phyloP scores from a whole-genome alignment of 257 asterid genomes.

The Solanum habrochaites region DNA sequence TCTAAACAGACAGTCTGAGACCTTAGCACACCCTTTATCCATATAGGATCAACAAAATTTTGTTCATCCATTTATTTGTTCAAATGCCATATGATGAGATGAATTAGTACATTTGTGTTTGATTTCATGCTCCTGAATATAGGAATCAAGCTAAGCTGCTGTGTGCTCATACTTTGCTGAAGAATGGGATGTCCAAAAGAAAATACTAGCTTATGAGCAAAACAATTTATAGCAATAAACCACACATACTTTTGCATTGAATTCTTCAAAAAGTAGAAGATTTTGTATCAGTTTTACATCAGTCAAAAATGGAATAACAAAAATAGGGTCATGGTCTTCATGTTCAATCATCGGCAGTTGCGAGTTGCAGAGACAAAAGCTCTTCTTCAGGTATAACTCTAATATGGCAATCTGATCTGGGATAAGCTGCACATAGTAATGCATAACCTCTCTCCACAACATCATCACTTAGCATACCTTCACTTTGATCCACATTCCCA shows the following conservation, averaged over 20 bases:
- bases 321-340: neutral
- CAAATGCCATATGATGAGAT: neutral
- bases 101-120: neutral
- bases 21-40: neutral
- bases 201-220: neutral
- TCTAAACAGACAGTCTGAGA: neutral
- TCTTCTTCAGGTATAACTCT: slow-evolving; percentile 83
- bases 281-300: neutral
- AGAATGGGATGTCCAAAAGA: neutral
- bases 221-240: neutral
- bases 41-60: neutral
- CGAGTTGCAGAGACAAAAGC: slow-evolving; percentile 72
- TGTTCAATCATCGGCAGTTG: slow-evolving; percentile 84
- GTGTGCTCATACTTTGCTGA: neutral
- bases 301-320: neutral
- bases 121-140: neutral
- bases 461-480: slow-evolving; percentile 95
- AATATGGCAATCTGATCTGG: slow-evolving; percentile 80
- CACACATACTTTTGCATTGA: neutral
- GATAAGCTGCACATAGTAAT: slow-evolving; percentile 63
- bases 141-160: neutral
- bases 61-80: neutral
- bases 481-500: slow-evolving; percentile 89
- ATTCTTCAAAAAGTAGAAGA: neutral
- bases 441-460: slow-evolving; percentile 84